A percentile compares a stretch with the other conserved stretches of the same genome.
These are phyloP conservation scores for Poa annua DNA, from an alignment of 176 grass and related monocot genomes.

Conservation along the genomic window DNA sequence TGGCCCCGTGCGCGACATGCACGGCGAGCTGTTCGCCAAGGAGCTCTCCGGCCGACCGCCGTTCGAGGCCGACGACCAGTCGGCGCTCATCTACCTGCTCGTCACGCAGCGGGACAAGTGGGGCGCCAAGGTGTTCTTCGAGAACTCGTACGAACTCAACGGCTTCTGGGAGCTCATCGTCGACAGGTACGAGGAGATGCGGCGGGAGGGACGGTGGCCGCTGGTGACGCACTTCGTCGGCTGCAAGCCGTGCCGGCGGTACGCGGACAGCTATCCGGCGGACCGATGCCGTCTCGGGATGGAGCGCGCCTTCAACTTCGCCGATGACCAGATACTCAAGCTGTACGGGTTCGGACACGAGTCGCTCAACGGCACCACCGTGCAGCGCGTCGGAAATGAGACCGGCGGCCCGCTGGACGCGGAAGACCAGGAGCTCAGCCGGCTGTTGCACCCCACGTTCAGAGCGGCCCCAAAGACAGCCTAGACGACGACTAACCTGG, in stretches of 20 bases:
- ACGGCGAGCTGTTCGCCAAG: slow-evolving; percentile 60
- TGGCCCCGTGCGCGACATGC: slow-evolving; percentile 66
- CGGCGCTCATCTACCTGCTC: slow-evolving; percentile 83
- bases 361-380: slow-evolving; percentile 54
- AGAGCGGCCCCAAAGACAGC: slow-evolving; percentile 40
- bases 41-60: slow-evolving; percentile 67
- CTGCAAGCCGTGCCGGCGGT: slow-evolving; percentile 88
- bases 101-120: slow-evolving; percentile 65
- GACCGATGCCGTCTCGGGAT: slow-evolving; percentile 65
- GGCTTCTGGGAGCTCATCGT: slow-evolving; percentile 82
- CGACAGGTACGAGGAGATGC: slow-evolving; percentile 70
- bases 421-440: slow-evolving; percentile 54
- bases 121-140: slow-evolving; percentile 64
- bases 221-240: slow-evolving; percentile 95
- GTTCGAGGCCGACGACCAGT: slow-evolving; percentile 97
- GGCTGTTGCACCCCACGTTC: slow-evolving; percentile 66
- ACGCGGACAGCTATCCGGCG: slow-evolving; percentile 64
- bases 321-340: slow-evolving; percentile 78
- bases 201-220: slow-evolving; percentile 66
- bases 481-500: slow-evolving; percentile 18
- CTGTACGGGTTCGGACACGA: slow-evolving; percentile 81
- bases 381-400: slow-evolving; percentile 60
- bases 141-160: slow-evolving; percentile 81
- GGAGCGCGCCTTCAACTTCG: slow-evolving; percentile 89
- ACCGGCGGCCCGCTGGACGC: slow-evolving; percentile 58